Percentiles rank a stretch among this genome's conserved stretches.
phyloP scores from a whole-genome alignment of 768 basidiomycete species.

The Boletus sp. region DNA sequence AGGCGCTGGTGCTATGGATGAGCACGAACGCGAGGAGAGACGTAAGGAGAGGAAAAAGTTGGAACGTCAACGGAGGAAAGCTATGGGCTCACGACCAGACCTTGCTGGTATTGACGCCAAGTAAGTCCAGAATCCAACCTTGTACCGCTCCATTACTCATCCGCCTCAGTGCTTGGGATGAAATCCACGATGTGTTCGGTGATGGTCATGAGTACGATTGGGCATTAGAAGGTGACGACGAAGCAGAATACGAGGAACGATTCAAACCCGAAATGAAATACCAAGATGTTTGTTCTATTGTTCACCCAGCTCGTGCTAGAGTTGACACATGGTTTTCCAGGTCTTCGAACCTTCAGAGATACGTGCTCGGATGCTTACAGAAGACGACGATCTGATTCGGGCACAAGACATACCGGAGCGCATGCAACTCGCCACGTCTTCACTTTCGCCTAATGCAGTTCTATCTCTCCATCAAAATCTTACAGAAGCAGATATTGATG shows the following conservation, averaged over 20 bases:
- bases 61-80: conserved; percentile 64
- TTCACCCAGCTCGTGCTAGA: conserved; percentile 1
- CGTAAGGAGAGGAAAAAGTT: conserved; percentile 62
- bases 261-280: conserved; percentile 78
- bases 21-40: conserved; percentile 73
- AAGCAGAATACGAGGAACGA: conserved; percentile 41
- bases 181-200: conserved; percentile 95
- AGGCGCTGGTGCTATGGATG: conserved; percentile 74
- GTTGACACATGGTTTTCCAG: conserved; percentile 39
- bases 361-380: conserved; percentile 80
- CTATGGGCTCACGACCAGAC: conserved; percentile 63
- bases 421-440: conserved; percentile 87
- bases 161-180: conserved; percentile 81
- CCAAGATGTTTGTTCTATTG: conserved; percentile 60
- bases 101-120: conserved; percentile 79
- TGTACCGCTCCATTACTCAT: conserved; percentile 10
- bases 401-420: conserved; percentile 91
- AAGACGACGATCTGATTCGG: conserved; percentile 91
- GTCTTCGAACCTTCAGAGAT: conserved; percentile 99
- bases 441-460: conserved; percentile 66
- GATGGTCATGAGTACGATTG: conserved; percentile 96
- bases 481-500: conserved; percentile 69
- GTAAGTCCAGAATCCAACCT: conserved; percentile 44
- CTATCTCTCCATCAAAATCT: conserved; percentile 61
- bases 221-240: conserved; percentile 84